Conservation (phyloP, 176 grass and related monocot species). For the Triticum urartu region DNA sequence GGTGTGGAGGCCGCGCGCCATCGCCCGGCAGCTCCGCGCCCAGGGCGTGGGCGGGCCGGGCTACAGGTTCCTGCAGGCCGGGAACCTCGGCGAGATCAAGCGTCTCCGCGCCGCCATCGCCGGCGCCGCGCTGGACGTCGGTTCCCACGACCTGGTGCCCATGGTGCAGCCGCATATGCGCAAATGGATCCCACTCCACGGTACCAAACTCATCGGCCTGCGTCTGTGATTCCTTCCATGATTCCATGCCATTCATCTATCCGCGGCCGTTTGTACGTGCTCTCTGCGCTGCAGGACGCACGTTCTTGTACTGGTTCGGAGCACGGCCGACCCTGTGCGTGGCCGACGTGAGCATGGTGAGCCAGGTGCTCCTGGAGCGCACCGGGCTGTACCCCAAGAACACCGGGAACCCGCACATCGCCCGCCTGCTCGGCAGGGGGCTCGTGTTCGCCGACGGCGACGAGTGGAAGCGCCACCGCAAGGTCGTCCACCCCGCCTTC, state of each 20-base stretch:
- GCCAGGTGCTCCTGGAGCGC: conserved; percentile 17
- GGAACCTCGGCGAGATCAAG: conserved; percentile 36
- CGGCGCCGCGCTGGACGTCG: not conserved
- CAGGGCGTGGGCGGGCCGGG: conserved; percentile 46
- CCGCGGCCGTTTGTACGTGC: too few species aligned
- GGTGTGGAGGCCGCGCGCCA: conserved; percentile 33
- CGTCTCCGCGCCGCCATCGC: not conserved
- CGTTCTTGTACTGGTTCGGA: conserved; percentile 26
- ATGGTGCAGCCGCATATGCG: conserved; percentile 29
- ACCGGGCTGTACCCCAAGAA: not conserved
- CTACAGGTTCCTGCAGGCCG: conserved; percentile 36
- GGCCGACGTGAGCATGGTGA: not conserved
- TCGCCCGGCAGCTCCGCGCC: not conserved
- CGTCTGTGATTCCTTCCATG: too few species aligned
- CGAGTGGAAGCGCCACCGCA: conserved; percentile 38
- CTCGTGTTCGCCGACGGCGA: conserved; percentile 15
- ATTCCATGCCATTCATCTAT: too few species aligned
- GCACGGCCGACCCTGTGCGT: not conserved
- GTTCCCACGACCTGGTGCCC: conserved; percentile 31
- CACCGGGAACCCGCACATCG: conserved; percentile 1
- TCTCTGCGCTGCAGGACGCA: not conserved
- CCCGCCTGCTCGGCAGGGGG: conserved; percentile 20
- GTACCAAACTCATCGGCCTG: not conserved
- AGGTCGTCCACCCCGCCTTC: conserved; percentile 35
- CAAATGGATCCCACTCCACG: conserved; percentile 33